Conservation (phyloP, 768 basidiomycete species). For the Rhizopogon vinicolor region DNA sequence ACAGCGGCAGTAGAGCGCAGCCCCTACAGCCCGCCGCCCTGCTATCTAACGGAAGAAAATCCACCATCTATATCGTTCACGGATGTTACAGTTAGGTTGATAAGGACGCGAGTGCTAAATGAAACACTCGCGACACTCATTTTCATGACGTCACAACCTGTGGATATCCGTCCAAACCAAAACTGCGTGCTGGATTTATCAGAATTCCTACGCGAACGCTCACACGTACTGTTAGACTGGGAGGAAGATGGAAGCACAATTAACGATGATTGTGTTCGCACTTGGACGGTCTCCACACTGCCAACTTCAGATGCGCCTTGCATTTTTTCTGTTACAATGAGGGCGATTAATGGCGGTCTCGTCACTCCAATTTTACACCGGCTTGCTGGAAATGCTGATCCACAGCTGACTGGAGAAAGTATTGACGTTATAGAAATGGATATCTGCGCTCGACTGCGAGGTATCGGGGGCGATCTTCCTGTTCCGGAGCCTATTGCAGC, state of each 20-base stretch:
- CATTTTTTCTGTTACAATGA: slow-evolving; percentile 47
- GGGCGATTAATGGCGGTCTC: slow-evolving; percentile 46
- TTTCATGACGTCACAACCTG: slow-evolving; percentile 33
- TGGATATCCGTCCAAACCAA: slow-evolving; percentile 36
- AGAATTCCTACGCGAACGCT: slow-evolving; percentile 40
- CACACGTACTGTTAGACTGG: slow-evolving; percentile 49
- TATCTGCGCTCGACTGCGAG: slow-evolving; percentile 43
- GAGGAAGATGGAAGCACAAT: slow-evolving; percentile 34
- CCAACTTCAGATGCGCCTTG: slow-evolving; percentile 9
- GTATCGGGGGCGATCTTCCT: slow-evolving; percentile 47
- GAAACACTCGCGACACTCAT: slow-evolving; percentile 50
- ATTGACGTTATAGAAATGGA: slow-evolving; percentile 25
- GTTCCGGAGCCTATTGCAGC: slow-evolving; percentile 15
- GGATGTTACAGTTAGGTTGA: slow-evolving; percentile 22
- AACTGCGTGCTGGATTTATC: slow-evolving; percentile 52
- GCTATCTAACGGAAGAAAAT: slow-evolving; percentile 45
- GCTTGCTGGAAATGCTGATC: slow-evolving; percentile 25
- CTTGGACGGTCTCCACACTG: slow-evolving; percentile 52
- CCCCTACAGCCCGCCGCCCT: slow-evolving; percentile 59
- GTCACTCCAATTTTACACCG: slow-evolving; percentile 54
- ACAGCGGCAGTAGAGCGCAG: slow-evolving; percentile 24
- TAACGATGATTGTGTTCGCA: slow-evolving; percentile 61
- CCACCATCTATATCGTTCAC: slow-evolving; percentile 22
- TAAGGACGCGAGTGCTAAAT: slow-evolving; percentile 16
- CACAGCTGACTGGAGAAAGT: background rate